Evolutionary conservation across 352 stramenopile species (phyloP).

Genomic region (Thalassiosira livingstoniorum): DNA sequence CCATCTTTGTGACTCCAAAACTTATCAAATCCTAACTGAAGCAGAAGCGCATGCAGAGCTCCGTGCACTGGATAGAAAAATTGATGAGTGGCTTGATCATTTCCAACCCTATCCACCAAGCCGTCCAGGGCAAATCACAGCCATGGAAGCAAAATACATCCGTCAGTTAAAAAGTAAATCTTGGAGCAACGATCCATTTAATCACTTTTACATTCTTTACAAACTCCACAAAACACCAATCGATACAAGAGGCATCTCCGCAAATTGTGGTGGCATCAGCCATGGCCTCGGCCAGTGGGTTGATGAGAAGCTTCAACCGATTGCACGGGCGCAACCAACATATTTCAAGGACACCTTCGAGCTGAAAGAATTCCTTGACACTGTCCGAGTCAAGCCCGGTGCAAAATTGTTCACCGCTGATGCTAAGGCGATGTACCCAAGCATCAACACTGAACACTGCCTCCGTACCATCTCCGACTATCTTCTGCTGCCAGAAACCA

Average conservation of each 20-base stretch:
- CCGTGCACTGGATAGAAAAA: background rate
- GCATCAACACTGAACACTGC: constrained; percentile 11
- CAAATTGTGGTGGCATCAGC: constrained; percentile 12
- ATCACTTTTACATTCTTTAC: constrained; percentile 48
- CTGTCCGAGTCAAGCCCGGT: background rate
- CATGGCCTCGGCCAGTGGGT: constrained; percentile 25
- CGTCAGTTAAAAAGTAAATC: background rate
- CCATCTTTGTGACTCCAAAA: constrained; percentile 3
- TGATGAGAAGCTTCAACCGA: constrained; percentile 19
- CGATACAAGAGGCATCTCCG: constrained; percentile 1
- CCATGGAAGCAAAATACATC: constrained; percentile 2
- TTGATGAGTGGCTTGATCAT: background rate
- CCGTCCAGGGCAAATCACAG: background rate
- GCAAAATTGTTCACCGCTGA: constrained; percentile 28
- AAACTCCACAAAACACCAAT: constrained; percentile 30
- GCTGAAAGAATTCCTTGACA: constrained; percentile 22
- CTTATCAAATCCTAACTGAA: background rate
- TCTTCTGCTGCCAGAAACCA: constrained; percentile 1
- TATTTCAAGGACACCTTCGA: constrained; percentile 52
- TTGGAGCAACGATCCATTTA: constrained; percentile 24
- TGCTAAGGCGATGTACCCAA: constrained; percentile 31
- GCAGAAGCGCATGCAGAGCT: background rate
- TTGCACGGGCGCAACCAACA: constrained; percentile 11
- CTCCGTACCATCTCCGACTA: background rate
- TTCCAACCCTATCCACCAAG: too few relatives aligned